Conservation (phyloP, 177 flowering plant genomes). For the Vitis hybrid region DNA sequence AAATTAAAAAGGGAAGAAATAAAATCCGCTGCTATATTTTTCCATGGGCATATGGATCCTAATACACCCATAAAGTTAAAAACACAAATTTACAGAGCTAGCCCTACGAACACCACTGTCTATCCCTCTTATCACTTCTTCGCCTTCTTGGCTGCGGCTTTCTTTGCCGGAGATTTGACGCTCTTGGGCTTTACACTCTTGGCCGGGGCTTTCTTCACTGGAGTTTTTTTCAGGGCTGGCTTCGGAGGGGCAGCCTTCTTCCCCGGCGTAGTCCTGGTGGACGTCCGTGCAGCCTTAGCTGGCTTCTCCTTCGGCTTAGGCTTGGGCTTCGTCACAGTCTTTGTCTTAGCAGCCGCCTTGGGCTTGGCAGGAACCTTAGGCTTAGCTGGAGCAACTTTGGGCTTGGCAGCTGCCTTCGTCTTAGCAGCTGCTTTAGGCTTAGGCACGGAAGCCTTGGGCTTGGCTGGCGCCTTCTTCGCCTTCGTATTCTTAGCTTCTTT, state of each 20-base stretch:
- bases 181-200: constrained; percentile 24
- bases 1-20: not conserved
- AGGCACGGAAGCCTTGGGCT: constrained; percentile 6
- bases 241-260: constrained; percentile 16
- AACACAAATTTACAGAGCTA: constrained; percentile 38
- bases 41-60: constrained; percentile 11
- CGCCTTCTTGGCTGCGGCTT: constrained; percentile 28
- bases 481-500: constrained; percentile 19
- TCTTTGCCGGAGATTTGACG: constrained; percentile 35
- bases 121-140: constrained; percentile 32
- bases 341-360: not conserved
- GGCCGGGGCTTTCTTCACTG: constrained; percentile 38
- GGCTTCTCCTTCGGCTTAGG: constrained; percentile 16
- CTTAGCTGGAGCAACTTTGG: constrained; percentile 29
- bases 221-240: constrained; percentile 21
- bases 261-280: too few relatives aligned
- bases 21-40: not conserved
- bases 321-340: not conserved
- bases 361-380: constrained; percentile 26
- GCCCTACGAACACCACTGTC: constrained; percentile 9
- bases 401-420: constrained; percentile 34
- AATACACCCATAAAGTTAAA: constrained; percentile 11
- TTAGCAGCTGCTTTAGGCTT: constrained; percentile 11
- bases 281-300: constrained; percentile 15
- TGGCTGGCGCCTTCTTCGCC: constrained; percentile 16